Base-by-base conservation (phyloP, 352 stramenopile species). In the Phytophthora constricta region DNA sequence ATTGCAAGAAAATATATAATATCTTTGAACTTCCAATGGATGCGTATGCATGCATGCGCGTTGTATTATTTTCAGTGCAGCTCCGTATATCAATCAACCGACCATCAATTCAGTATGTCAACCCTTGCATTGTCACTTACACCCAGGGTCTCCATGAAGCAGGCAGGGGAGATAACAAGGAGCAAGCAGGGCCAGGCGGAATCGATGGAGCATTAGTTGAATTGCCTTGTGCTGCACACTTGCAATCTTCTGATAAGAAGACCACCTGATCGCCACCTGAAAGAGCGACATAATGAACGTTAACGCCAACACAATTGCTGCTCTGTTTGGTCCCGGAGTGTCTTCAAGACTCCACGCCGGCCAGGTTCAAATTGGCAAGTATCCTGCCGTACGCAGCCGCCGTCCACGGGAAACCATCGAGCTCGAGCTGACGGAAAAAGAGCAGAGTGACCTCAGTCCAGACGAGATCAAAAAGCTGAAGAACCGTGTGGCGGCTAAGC, bases 391-490 rank as follows among this genome's bases (percentile, higher is more conserved):
- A 13, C 74, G 74, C 25, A 64, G 61, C 39, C 72, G 77, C 7
- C 72, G 75, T 49, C 71, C 74, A 14, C 82, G 82, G 22, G 66
- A 69, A 64, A 75, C 66, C 7, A 84, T 84, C 26, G 79, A 84
- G 2, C 83, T 90, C 16, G 77, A 84, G 8, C 81, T 90, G 16
- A 70, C 82, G 1, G 75, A 85, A 51, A 70, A 86, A 56, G 62
- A 81, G n/a, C 63, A 56, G 1, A 51, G 54, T 14, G 46, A 33
- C 7, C 58, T 91, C 28, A 76, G 76, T 70, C 73, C 74, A 26
- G 69, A 76, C 26, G 80, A 91, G 57, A 69, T 91, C 28, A 77
- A 82, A 62, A 85, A 85, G 52, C 76, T 86, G 50, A 91, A 91
- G 64, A 91, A 91, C 67, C 83, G 83, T 7, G 80, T 91, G 55